phyloP scores from a whole-genome alignment of 495 filamentous ascomycete genomes.

The Amniculicola lignicola region DNA sequence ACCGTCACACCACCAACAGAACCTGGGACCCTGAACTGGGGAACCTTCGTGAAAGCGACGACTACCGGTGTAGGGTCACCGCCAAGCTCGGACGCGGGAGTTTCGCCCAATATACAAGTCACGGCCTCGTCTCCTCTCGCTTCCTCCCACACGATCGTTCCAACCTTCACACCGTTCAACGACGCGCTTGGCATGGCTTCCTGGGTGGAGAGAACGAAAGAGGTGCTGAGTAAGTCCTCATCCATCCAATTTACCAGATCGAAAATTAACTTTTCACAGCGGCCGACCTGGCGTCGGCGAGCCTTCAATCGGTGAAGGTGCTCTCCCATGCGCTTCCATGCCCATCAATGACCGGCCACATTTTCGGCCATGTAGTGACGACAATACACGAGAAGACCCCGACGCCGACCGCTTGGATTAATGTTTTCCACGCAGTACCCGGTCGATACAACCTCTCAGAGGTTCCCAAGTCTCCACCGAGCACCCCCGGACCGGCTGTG shows the following conservation, averaged over 20 bases:
- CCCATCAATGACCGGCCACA: slow-evolving; percentile 50
- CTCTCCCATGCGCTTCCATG: slow-evolving; percentile 63
- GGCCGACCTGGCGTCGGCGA: slow-evolving; percentile 1
- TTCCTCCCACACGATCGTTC: neutral
- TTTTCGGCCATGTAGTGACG: slow-evolving; percentile 53
- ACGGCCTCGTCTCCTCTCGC: slow-evolving; percentile 1
- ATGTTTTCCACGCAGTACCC: slow-evolving; percentile 62
- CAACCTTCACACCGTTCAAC: neutral
- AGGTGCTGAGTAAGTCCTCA: slow-evolving; percentile 18
- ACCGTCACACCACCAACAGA: slow-evolving; percentile 40
- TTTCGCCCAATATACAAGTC: slow-evolving; percentile 1
- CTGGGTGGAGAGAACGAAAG: slow-evolving; percentile 16
- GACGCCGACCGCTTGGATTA: slow-evolving; percentile 54
- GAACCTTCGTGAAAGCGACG: slow-evolving; percentile 26
- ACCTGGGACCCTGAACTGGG: slow-evolving; percentile 31
- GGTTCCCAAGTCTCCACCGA: slow-evolving; percentile 59
- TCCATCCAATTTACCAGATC: too few species aligned
- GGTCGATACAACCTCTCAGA: slow-evolving; percentile 61
- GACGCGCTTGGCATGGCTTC: neutral
- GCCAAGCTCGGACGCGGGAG: slow-evolving; percentile 29
- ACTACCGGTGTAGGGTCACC: slow-evolving; percentile 33
- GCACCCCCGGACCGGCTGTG: slow-evolving; percentile 52
- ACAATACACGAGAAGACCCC: slow-evolving; percentile 53
- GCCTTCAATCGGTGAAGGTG: slow-evolving; percentile 49
- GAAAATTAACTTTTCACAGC: slow-evolving; percentile 11